Conservation (phyloP, 2,329 filamentous ascomycete species). For the Xylaria polymorpha region DNA sequence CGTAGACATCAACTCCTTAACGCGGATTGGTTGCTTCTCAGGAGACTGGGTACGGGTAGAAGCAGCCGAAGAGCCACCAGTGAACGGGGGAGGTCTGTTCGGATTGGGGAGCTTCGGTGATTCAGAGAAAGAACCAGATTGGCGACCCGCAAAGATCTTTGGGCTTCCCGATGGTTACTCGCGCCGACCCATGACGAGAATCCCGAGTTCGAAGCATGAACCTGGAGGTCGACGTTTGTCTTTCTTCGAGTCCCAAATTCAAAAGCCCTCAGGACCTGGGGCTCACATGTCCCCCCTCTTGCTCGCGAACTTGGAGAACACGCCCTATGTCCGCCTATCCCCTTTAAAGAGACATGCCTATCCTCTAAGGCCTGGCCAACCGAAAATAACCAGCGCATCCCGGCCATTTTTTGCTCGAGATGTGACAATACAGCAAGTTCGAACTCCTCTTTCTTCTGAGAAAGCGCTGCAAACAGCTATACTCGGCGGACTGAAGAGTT, state of each 20-base stretch:
- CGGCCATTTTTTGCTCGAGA: conserved; percentile 74
- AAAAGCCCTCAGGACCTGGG: conserved; percentile 66
- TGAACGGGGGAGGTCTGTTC: conserved; percentile 73
- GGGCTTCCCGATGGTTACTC: conserved; percentile 83
- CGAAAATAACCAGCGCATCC: conserved; percentile 66
- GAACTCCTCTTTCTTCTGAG: conserved; percentile 89
- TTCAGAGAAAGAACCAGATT: conserved; percentile 71
- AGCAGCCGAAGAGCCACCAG: conserved; percentile 76
- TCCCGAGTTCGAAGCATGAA: conserved; percentile 65
- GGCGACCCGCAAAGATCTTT: conserved; percentile 89
- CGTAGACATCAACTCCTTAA: conserved; percentile 86
- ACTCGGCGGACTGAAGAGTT: conserved; percentile 85
- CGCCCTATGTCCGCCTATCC: conserved; percentile 82
- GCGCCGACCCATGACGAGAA: conserved; percentile 69
- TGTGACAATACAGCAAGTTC: conserved; percentile 87
- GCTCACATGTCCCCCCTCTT: conserved; percentile 87
- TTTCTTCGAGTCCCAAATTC: conserved; percentile 76
- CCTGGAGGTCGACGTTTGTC: conserved; percentile 64
- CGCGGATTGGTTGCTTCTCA: conserved; percentile 94
- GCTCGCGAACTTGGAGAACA: conserved; percentile 83
- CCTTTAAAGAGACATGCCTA: conserved; percentile 69
- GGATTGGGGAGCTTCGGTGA: conserved; percentile 74
- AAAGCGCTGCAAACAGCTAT: conserved; percentile 85
- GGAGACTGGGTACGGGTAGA: conserved; percentile 96
- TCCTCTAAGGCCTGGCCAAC: conserved; percentile 63